phyloP scores from a whole-genome alignment of 2,329 filamentous ascomycete species.

The Diaporthe amygdali region DNA sequence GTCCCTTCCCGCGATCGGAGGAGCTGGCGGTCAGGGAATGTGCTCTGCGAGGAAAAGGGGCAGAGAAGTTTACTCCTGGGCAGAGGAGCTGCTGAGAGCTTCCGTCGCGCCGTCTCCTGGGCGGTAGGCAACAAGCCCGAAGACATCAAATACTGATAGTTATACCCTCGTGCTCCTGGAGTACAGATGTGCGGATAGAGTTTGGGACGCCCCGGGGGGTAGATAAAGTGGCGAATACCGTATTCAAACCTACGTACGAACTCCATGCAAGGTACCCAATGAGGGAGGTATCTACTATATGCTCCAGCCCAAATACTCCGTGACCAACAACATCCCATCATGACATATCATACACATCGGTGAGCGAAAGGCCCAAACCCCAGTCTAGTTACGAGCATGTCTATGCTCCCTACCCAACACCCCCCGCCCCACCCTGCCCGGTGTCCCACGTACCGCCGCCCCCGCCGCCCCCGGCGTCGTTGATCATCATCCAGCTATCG shows the following conservation, averaged over 20 bases:
- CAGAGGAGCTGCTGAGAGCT: no score
- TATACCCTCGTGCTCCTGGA: neutral
- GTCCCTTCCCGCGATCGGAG: neutral
- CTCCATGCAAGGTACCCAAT: conserved; percentile 1
- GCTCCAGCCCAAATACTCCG: neutral
- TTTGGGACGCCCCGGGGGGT: neutral
- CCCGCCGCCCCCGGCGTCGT: neutral
- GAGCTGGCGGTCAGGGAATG: conserved; percentile 16
- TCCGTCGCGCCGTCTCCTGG: no score
- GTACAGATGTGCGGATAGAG: neutral
- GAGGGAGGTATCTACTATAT: neutral
- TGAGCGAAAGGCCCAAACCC: neutral
- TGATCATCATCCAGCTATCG: conserved; percentile 24
- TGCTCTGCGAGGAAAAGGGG: conserved; percentile 17
- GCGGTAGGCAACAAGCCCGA: no score
- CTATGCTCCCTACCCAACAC: neutral
- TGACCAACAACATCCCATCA: neutral
- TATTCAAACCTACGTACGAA: neutral
- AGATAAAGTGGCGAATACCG: neutral
- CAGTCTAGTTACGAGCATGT: neutral
- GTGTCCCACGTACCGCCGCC: neutral
- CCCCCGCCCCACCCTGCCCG: neutral
- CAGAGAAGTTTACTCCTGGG: neutral
- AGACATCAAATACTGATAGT: neutral
- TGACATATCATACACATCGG: neutral